Percentiles rank a stretch among this genome's conserved stretches.
phyloP scores from a whole-genome alignment of 768 basidiomycete genomes.

The Boletellus ananiceps region DNA sequence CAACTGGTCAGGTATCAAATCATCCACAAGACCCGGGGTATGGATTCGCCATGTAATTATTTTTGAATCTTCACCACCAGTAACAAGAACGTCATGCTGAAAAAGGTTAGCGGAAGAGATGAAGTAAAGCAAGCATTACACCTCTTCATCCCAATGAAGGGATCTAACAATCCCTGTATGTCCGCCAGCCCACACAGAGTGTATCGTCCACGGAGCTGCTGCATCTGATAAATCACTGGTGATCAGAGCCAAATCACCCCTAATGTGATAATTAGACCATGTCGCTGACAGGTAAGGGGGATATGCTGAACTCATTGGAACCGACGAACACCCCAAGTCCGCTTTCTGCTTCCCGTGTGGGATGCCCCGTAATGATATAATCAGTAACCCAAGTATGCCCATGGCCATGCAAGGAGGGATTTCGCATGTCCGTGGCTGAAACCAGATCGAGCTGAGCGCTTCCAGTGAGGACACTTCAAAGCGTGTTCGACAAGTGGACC shows the following conservation, averaged over 20 bases:
- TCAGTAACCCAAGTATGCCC: conserved; percentile 72
- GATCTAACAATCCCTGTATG: conserved; percentile 57
- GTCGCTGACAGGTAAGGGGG: background rate
- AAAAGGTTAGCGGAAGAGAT: background rate
- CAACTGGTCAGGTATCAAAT: background rate
- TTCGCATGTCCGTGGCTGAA: conserved; percentile 58
- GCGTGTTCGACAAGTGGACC: conserved; percentile 2
- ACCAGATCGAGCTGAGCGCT: conserved; percentile 52
- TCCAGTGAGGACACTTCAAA: background rate
- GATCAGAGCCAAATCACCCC: conserved; percentile 56
- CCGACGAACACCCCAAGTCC: conserved; percentile 58
- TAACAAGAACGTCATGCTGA: conserved; percentile 41
- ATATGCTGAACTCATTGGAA: conserved; percentile 59
- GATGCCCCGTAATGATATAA: conserved; percentile 59
- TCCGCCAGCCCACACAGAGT: conserved; percentile 49
- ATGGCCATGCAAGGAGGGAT: conserved; percentile 54
- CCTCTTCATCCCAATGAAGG: conserved; percentile 52
- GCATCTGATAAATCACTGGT: conserved; percentile 40
- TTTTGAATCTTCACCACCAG: conserved; percentile 50
- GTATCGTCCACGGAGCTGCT: conserved; percentile 44
- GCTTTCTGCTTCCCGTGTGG: conserved; percentile 13
- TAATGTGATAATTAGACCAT: conserved; percentile 20
- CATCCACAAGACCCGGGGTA: background rate
- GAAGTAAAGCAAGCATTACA: conserved; percentile 16
- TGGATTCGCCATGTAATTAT: conserved; percentile 40